Evolutionary conservation across 139 green algal genomes (phyloP), one percentile per base, ranked within the genome.

Genomic region (Closterium sp.): DNA sequence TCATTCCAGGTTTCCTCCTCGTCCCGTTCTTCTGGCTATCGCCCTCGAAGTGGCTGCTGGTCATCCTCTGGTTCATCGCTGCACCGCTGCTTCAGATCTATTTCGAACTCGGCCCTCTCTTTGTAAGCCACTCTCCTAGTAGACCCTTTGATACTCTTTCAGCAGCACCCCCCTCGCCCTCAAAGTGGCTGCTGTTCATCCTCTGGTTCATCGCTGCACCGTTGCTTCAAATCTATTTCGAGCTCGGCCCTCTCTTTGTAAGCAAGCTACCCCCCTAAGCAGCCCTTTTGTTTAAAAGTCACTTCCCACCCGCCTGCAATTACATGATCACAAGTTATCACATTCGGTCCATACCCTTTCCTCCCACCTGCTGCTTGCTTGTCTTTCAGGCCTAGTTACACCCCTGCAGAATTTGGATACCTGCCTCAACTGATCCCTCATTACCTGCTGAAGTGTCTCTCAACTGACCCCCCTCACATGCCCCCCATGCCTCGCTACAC

Each of bases 231-330:
- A 30, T 70, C 2, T 70, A 31, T 21, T 92, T n/a, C n/a, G 62
- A 92, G 6, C 89, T 92, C 32, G 89, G 89, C 70, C 89, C 89
- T 29, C 17, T 92, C 28, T 92, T 89, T 92, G 89, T 92, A 50
- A 62, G 42, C 42, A 13, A n/a, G 32, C n/a, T n/a, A n/a, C n/a
- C n/a, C n/a, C n/a, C n/a, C 11, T 24, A 10, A 92, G 17, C 90
- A n/a, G n/a, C n/a, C n/a, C n/a, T n/a, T n/a, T 38, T 38, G 32
- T 38, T 38, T 7, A 2, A 38, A 4, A 4, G 45, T 70, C 45
- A 17, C 42, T 62, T 62, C 42, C 42, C 42, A 62, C 5, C 42
- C 42, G n/a, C n/a, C n/a, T n/a, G n/a, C n/a, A n/a, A n/a, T n/a
- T n/a, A n/a, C n/a, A n/a, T n/a, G n/a, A n/a, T n/a, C n/a, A n/a